Evolutionary conservation across 1,139 yeast species (phyloP), one percentile per base, ranked within the genome.

Genomic region (Geotrichum fermentans): DNA sequence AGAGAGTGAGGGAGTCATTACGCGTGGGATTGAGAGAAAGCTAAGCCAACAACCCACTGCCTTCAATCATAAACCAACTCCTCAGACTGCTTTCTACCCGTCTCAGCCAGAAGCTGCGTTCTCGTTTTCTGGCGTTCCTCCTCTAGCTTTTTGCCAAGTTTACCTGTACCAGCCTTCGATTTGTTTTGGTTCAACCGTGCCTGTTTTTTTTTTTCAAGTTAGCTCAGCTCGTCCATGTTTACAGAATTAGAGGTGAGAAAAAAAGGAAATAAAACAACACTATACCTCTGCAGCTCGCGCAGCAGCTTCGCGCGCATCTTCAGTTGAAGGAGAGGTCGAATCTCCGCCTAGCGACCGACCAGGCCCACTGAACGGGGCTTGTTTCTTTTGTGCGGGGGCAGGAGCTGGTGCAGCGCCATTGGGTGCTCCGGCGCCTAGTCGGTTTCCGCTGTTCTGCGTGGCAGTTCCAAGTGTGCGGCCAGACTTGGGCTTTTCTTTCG

Each of bases 241-340:
- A 11, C 30, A 21, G n/a, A 30, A 16, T 34, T 13, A 34, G 13
- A 16, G 21, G 6, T 7, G 14, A 13, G 17, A 16, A 13, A 6
- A 10, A 11, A 3, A 33, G 13, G 17, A 16, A 16, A n/a, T n/a
- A n/a, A n/a, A n/a, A n/a, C n/a, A n/a, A n/a, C n/a, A n/a, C n/a
- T 42, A 34, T 39, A 48, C 54, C 50, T 51, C 45, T 16, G 54
- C 54, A 14, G 54, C 54, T 13, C 40, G 28, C 6, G 54, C 54
- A 13, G 54, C 54, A n/a, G 49, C 49, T 29, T 41, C 47, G 7
- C 52, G 34, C 7, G 54, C 47, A 18, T 48, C 44, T 3, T 48
- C 40, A 26, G 35, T 16, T 10, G 44, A 13, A 17, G 28, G 29
- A 20, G 35, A 33, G 4, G 34, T 7, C 6, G 18, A n/a, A 11